Evolutionary conservation across 495 filamentous ascomycete genomes (phyloP).

Genomic region (Tuber umbilicatum): DNA sequence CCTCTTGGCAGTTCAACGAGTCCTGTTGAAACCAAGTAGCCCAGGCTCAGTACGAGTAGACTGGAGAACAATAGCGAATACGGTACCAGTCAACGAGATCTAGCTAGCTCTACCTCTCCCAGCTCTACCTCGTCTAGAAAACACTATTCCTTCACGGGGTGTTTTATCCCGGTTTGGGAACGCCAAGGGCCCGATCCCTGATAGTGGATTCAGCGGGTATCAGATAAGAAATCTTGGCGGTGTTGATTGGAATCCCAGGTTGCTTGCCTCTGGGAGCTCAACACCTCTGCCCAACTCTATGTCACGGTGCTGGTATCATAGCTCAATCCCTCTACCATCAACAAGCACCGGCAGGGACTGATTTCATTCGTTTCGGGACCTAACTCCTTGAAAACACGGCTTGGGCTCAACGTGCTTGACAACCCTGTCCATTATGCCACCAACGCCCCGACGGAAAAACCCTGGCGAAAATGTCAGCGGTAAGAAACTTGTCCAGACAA

Average conservation of each 20-base stretch:
- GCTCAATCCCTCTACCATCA: neutral
- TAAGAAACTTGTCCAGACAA: slow-evolving; percentile 29
- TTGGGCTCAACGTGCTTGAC: neutral
- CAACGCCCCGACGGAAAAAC: slow-evolving; percentile 14
- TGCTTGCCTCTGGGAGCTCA: neutral
- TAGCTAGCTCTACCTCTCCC: too few relatives aligned
- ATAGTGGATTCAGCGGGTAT: too few relatives aligned
- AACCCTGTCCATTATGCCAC: slow-evolving; percentile 11
- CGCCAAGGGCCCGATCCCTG: too few relatives aligned
- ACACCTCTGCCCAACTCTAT: neutral
- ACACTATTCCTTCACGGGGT: too few relatives aligned
- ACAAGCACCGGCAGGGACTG: neutral
- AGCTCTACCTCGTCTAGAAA: too few relatives aligned
- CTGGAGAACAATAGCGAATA: too few relatives aligned
- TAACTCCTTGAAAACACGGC: neutral
- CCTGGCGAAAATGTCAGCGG: neutral
- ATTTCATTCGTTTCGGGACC: neutral
- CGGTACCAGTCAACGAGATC: too few relatives aligned
- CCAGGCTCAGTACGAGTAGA: too few relatives aligned
- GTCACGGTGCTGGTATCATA: neutral
- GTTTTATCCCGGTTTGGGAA: too few relatives aligned
- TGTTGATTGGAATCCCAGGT: neutral
- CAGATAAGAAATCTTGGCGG: neutral
- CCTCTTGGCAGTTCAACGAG: neutral
- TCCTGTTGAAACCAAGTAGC: too few relatives aligned